Percentiles rank a stretch among this genome's conserved stretches.
These are phyloP conservation scores for Adenanthera pavonina DNA, from an alignment of 306 rosid genomes.

Conservation along the genomic window DNA sequence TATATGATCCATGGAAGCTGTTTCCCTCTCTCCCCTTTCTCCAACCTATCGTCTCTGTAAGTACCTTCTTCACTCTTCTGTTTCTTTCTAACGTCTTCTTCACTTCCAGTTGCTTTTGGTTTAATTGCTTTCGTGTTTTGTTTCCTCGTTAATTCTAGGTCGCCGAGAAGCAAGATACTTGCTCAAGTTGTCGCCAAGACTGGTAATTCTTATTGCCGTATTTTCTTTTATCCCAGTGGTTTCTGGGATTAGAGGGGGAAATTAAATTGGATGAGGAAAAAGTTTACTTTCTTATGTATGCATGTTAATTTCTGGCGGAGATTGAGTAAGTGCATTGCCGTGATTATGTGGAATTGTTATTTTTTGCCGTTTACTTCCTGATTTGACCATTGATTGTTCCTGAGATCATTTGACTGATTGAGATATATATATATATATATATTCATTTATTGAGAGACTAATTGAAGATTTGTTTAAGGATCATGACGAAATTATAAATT, in stretches of 20 bases:
- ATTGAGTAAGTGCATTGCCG: background rate
- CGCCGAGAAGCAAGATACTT: constrained; percentile 22
- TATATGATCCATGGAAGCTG: constrained; percentile 39
- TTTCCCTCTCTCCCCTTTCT: constrained; percentile 27
- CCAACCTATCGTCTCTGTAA: constrained; percentile 16
- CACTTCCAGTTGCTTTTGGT: background rate
- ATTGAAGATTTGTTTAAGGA: background rate
- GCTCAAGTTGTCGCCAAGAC: constrained; percentile 26
- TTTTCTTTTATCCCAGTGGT: background rate
- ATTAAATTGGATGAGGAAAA: background rate
- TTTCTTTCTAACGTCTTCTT: background rate
- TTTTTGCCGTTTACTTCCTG: background rate
- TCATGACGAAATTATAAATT: background rate
- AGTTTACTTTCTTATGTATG: background rate
- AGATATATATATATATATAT: too few relatives aligned
- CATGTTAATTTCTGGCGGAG: background rate
- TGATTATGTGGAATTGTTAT: background rate
- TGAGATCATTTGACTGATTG: background rate
- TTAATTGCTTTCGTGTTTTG: background rate
- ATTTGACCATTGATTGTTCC: background rate
- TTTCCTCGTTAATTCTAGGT: constrained; percentile 28
- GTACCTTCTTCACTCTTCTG: background rate
- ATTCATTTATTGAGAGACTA: too few relatives aligned
- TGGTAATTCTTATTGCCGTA: constrained; percentile 24
- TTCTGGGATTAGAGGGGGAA: constrained; percentile 8